Conservation (phyloP, 345 rosid species). For the Balakata baccata region DNA sequence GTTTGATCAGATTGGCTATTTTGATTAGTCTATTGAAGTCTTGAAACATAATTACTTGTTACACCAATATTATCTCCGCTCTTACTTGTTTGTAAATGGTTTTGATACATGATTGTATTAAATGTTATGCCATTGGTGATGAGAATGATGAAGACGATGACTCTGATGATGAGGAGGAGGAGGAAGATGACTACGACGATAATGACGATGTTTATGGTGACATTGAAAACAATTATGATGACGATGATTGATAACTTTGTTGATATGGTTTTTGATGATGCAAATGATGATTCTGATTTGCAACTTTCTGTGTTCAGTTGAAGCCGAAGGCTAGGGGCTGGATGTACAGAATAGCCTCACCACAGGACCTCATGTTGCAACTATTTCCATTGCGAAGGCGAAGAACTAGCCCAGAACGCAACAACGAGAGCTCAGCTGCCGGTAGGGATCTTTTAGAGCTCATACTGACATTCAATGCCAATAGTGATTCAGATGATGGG, state of each 20-base stretch:
- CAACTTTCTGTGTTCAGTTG: constrained; percentile 53
- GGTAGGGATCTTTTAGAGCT: constrained; percentile 49
- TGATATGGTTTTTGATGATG: constrained; percentile 24
- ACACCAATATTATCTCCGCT: constrained; percentile 25
- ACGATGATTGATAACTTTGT: constrained; percentile 27
- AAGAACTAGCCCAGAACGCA: constrained; percentile 31
- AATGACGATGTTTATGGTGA: constrained; percentile 4
- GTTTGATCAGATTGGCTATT: background rate
- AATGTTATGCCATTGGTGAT: constrained; percentile 29
- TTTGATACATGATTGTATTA: constrained; percentile 22
- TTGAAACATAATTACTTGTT: background rate
- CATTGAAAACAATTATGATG: constrained; percentile 12
- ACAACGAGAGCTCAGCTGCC: constrained; percentile 41
- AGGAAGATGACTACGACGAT: background rate
- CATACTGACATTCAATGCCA: constrained; percentile 43
- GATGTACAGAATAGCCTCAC: constrained; percentile 42
- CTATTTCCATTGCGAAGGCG: constrained; percentile 46
- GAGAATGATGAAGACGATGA: constrained; percentile 4
- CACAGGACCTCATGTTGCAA: constrained; percentile 51
- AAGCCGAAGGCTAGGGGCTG: constrained; percentile 55
- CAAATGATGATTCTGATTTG: constrained; percentile 38
- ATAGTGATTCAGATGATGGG: constrained; percentile 39
- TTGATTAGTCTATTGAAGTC: background rate
- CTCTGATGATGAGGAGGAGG: constrained; percentile 14
- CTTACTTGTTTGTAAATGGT: constrained; percentile 53